Evolutionary conservation across 2,329 filamentous ascomycete genomes (phyloP).

Genomic region (Cladosporium sphaerospermum): DNA sequence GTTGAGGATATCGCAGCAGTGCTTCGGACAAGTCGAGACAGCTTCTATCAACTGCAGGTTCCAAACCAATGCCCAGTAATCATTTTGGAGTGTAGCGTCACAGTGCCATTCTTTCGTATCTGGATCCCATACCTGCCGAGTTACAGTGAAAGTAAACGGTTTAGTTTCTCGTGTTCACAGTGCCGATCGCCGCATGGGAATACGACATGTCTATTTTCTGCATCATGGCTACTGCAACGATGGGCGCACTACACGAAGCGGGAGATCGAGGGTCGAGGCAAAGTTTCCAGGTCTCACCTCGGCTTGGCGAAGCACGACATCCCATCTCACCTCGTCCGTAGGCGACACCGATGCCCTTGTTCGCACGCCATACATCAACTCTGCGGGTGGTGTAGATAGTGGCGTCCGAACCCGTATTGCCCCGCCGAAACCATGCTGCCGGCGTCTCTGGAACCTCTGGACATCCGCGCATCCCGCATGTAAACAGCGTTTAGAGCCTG

Average conservation of each 20-base stretch:
- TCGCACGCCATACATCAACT: constrained; percentile 5
- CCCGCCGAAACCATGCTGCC: background rate
- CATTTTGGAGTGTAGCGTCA: too few species aligned
- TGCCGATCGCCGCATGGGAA: too few species aligned
- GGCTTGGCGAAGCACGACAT: constrained; percentile 11
- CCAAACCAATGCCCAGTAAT: too few species aligned
- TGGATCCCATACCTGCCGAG: too few species aligned
- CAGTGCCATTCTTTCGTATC: too few species aligned
- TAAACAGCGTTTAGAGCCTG: background rate
- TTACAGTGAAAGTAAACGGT: too few species aligned
- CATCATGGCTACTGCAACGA: too few species aligned
- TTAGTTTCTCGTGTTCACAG: too few species aligned
- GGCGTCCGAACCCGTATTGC: background rate
- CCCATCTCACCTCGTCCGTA: background rate
- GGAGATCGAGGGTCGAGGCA: background rate
- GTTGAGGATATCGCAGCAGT: too few species aligned
- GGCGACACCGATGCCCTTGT: background rate
- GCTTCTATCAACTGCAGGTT: too few species aligned
- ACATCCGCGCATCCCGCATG: background rate
- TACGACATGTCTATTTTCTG: too few species aligned
- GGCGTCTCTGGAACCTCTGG: background rate
- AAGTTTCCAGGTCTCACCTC: constrained; percentile 6
- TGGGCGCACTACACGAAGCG: background rate
- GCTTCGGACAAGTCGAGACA: too few species aligned
- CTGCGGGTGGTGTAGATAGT: background rate